phyloP scores from a whole-genome alignment of 1,284 basidiomycete genomes.

The Ganoderma sinense region DNA sequence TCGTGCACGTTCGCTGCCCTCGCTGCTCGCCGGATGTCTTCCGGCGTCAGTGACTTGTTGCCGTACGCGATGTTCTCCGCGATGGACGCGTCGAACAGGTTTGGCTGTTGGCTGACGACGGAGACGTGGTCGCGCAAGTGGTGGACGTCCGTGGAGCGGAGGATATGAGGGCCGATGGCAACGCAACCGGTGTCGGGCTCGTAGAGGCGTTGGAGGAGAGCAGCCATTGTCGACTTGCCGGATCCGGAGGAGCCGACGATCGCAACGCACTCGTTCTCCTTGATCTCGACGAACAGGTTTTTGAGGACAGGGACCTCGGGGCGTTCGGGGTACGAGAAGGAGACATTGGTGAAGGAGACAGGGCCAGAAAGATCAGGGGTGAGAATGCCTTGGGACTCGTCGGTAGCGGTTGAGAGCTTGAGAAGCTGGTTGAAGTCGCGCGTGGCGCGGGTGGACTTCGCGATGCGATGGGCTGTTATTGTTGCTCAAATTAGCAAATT shows the following conservation, averaged over 20 bases:
- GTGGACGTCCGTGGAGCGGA: constrained; percentile 67
- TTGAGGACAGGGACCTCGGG: constrained; percentile 76
- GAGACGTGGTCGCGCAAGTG: constrained; percentile 86
- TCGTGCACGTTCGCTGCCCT: constrained; percentile 83
- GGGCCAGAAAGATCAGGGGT: constrained; percentile 72
- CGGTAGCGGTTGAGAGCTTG: constrained; percentile 63
- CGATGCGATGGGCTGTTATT: constrained; percentile 74
- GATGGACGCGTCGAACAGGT: constrained; percentile 87
- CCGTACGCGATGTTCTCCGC: constrained; percentile 92
- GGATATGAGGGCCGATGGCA: constrained; percentile 57
- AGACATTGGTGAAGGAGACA: constrained; percentile 75
- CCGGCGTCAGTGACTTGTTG: constrained; percentile 52
- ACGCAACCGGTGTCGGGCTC: constrained; percentile 77
- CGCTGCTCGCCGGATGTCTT: constrained; percentile 75
- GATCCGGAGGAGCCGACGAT: constrained; percentile 90
- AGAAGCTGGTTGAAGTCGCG: constrained; percentile 79
- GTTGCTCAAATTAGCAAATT: constrained; percentile 18
- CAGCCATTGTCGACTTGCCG: constrained; percentile 89
- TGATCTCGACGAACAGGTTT: constrained; percentile 69
- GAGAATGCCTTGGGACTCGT: constrained; percentile 73
- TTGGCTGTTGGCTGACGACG: constrained; percentile 86
- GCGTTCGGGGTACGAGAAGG: constrained; percentile 87
- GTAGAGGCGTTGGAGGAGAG: constrained; percentile 87
- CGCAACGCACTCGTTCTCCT: constrained; percentile 83
- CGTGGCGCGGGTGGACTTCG: constrained; percentile 83